phyloP scores from a whole-genome alignment of 2,329 filamentous ascomycete genomes.

The Ceratocystis cacaofunesta region DNA sequence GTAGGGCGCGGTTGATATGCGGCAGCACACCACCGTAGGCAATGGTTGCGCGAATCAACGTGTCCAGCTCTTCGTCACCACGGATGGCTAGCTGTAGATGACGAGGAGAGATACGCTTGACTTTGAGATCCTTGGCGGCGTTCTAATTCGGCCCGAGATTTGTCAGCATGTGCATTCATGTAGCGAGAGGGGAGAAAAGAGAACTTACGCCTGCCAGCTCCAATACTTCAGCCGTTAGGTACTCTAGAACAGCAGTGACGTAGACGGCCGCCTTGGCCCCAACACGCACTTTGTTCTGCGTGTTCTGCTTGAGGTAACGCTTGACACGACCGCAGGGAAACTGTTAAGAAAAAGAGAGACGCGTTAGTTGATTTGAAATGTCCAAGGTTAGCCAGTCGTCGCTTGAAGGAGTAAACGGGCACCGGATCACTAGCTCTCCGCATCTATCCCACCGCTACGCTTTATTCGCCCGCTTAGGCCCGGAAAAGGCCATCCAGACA shows the following conservation, averaged over 20 bases:
- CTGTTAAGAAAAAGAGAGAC: conserved; percentile 32
- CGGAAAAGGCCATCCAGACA: too few species aligned
- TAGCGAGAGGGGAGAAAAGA: neutral
- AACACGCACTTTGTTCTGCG: conserved; percentile 99
- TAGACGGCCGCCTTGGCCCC: conserved; percentile 98
- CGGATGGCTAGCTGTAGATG: conserved; percentile 96
- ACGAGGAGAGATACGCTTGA: conserved; percentile 98
- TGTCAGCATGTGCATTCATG: conserved; percentile 19
- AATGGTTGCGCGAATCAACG: conserved; percentile 91
- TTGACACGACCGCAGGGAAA: conserved; percentile 99
- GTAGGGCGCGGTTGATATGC: conserved; percentile 92
- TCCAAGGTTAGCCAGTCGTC: too few species aligned
- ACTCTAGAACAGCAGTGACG: conserved; percentile 94
- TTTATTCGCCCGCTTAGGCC: too few species aligned
- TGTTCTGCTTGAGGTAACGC: conserved; percentile 98
- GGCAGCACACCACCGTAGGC: conserved; percentile 96
- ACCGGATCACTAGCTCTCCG: too few species aligned
- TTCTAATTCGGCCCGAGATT: conserved; percentile 40
- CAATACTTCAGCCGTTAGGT: conserved; percentile 92
- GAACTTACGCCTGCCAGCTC: conserved; percentile 75
- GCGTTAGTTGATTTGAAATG: neutral
- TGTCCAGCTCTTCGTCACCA: conserved; percentile 96
- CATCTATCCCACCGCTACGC: too few species aligned
- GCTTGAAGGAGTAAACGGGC: too few species aligned
- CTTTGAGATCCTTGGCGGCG: conserved; percentile 97